Evolutionary conservation across 1,284 basidiomycete species (phyloP).

Genomic region (Takashimella tepidaria): DNA sequence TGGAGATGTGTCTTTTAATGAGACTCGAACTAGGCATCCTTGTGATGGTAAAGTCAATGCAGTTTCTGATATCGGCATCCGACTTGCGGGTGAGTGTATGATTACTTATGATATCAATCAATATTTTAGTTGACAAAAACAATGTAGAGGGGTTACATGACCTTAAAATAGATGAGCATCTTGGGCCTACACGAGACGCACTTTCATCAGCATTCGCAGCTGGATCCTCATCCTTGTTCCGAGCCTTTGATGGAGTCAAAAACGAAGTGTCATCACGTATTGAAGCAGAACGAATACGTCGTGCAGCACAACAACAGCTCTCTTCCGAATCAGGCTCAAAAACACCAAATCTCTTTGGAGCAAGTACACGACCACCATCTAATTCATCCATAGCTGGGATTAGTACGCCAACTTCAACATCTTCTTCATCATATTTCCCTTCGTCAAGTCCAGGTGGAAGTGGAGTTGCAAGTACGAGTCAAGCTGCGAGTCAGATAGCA

Average conservation of each 20-base stretch:
- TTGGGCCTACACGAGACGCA: conserved; percentile 80
- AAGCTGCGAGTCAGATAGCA: conserved; percentile 5
- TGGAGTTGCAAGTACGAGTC: background rate
- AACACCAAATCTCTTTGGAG: background rate
- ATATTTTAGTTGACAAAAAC: background rate
- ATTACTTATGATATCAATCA: background rate
- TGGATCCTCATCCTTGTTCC: conserved; percentile 77
- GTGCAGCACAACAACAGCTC: conserved; percentile 5
- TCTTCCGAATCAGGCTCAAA: background rate
- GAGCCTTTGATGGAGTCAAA: conserved; percentile 78
- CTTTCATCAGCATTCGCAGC: conserved; percentile 68
- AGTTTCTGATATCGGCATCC: conserved; percentile 79
- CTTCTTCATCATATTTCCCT: background rate
- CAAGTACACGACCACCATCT: background rate
- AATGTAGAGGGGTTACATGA: conserved; percentile 79
- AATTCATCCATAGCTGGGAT: background rate
- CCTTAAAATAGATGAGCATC: conserved; percentile 78
- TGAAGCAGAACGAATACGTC: conserved; percentile 18
- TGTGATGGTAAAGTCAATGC: conserved; percentile 82
- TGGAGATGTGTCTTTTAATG: too few relatives aligned
- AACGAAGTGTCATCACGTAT: conserved; percentile 38
- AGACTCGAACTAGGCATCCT: conserved; percentile 60
- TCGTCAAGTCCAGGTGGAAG: background rate
- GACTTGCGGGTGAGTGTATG: conserved; percentile 52
- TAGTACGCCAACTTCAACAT: conserved; percentile 4